Conservation (phyloP, 2,329 filamentous ascomycete species). For the Xylaria arbuscula region DNA sequence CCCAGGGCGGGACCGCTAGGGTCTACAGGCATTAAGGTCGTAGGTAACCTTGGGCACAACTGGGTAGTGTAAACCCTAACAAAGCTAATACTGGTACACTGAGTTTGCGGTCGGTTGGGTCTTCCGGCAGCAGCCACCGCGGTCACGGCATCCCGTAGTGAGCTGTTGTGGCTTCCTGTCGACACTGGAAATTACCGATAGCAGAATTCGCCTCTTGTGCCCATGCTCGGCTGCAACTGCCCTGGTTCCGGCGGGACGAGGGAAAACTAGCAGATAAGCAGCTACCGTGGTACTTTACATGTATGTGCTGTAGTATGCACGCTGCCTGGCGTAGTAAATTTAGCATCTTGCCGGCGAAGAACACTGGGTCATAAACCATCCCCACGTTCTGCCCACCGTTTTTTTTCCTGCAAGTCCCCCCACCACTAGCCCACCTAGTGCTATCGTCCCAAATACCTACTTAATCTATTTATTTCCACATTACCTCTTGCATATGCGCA, state of each 20-base stretch:
- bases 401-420: slow-evolving; percentile 2
- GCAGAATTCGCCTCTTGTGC: background rate
- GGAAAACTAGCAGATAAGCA: background rate
- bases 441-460: background rate
- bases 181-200: background rate
- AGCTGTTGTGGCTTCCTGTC: slow-evolving; percentile 7
- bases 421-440: background rate
- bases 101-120: too few relatives aligned
- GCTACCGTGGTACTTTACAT: background rate
- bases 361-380: background rate
- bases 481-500: slow-evolving; percentile 10
- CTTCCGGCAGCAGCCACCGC: slow-evolving; percentile 17
- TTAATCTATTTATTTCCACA: slow-evolving; percentile 1
- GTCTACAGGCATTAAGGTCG: too few relatives aligned
- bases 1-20: too few relatives aligned
- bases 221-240: background rate
- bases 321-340: background rate
- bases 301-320: background rate
- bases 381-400: background rate
- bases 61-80: too few relatives aligned
- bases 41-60: too few relatives aligned
- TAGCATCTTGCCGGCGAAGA: too few relatives aligned
- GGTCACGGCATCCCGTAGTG: background rate
- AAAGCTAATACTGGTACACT: too few relatives aligned
- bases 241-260: background rate